phyloP scores from a whole-genome alignment of 2,329 filamentous ascomycete genomes.

The Colletotrichum sp. region DNA sequence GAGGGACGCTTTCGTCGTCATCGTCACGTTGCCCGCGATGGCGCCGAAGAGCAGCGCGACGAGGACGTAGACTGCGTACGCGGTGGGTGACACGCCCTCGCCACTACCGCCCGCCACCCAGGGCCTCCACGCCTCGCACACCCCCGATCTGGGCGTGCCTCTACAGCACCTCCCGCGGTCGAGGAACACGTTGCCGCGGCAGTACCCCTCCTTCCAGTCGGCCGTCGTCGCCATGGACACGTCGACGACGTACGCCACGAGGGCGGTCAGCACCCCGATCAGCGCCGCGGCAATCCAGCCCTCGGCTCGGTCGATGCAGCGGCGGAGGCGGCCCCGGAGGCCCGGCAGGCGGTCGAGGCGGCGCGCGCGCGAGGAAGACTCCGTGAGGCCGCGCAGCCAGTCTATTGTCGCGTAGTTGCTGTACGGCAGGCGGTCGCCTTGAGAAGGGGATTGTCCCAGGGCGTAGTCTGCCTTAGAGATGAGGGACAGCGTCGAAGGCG shows the following conservation, averaged over 20 bases:
- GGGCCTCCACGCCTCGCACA: constrained; percentile 43
- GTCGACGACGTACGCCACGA: constrained; percentile 60
- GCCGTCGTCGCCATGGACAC: constrained; percentile 57
- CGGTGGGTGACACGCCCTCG: constrained; percentile 7
- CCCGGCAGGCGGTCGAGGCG: constrained; percentile 25
- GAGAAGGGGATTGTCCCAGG: background rate
- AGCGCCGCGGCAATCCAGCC: constrained; percentile 61
- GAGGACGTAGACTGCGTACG: constrained; percentile 29
- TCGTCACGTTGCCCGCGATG: constrained; percentile 28
- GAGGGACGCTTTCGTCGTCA: constrained; percentile 46
- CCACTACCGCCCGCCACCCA: constrained; percentile 37
- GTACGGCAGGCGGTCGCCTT: constrained; percentile 62
- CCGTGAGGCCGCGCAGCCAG: constrained; percentile 66
- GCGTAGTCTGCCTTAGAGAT: background rate
- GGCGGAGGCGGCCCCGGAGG: constrained; percentile 35
- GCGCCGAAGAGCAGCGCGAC: constrained; percentile 28
- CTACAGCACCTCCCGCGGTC: constrained; percentile 56
- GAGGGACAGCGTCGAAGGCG: background rate
- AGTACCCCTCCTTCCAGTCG: constrained; percentile 64
- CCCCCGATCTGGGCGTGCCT: background rate
- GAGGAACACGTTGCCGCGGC: constrained; percentile 45
- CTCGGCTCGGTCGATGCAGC: constrained; percentile 51
- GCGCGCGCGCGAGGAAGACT: constrained; percentile 50
- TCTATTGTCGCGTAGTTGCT: constrained; percentile 68
- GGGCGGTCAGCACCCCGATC: constrained; percentile 59